Evolutionary conservation across 2,329 filamentous ascomycete species (phyloP).

Genomic region (Aspergillus clavatus): DNA sequence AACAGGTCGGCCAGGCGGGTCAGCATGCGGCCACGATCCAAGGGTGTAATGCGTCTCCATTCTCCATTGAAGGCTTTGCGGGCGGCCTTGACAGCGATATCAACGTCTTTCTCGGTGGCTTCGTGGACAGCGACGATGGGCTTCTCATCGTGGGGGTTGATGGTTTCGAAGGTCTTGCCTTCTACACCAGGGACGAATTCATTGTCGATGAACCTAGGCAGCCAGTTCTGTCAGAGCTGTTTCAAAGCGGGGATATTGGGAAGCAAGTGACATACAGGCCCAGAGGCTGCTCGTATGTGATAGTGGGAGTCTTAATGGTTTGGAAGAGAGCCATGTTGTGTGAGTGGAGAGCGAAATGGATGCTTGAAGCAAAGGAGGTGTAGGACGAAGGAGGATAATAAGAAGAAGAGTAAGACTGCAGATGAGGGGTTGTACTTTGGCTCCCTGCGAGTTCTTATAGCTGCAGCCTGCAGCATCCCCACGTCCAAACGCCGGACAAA

Average conservation of each 20-base stretch:
- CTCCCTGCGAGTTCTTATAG: not conserved
- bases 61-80: constrained; percentile 75
- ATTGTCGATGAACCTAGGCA: constrained; percentile 41
- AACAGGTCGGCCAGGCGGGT: constrained; percentile 73
- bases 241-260: no score
- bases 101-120: constrained; percentile 73
- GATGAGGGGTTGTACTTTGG: no score
- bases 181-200: constrained; percentile 71
- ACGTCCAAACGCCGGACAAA: not conserved
- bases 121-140: constrained; percentile 78
- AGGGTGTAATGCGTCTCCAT: constrained; percentile 65
- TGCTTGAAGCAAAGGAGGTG: no score
- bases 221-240: constrained; percentile 1
- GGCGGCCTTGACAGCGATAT: constrained; percentile 75
- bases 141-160: constrained; percentile 83
- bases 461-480: not conserved
- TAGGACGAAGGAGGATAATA: no score
- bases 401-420: not conserved
- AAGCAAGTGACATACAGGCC: constrained; percentile 28
- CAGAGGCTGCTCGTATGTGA: constrained; percentile 37
- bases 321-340: constrained; percentile 33
- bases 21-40: constrained; percentile 64
- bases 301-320: constrained; percentile 33
- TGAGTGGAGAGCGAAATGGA: no score
- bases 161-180: constrained; percentile 85